Evolutionary conservation across 768 basidiomycete genomes (phyloP), one percentile per base, ranked within the genome.

Genomic region (Lanmaoa rubissima): DNA sequence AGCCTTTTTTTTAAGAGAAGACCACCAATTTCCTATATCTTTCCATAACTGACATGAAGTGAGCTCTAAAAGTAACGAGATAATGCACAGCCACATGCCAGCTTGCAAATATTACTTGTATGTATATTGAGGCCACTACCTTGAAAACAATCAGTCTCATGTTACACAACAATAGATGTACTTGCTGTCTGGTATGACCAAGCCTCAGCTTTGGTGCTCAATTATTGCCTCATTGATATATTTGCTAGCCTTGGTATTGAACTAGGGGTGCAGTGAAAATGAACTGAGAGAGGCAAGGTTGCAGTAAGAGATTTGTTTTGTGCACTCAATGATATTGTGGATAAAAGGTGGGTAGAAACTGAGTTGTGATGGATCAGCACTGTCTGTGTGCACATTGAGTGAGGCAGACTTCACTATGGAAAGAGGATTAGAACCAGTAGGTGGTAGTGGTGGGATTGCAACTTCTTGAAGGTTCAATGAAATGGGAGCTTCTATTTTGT

Each of bases 11-110:
- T 53, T 54, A 10, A 58, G 42, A 11, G 36, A 14, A 0, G 43
- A 59, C 2, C 5, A 5, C 57, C 48, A 54, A 24, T 50, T 50
- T 26, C 52, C 17, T 2, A 58, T 36, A 17, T 58, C 57, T 39
- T 58, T 42, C 53, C 47, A 58, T n/a, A 42, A 19, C 41, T 42
- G 41, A 39, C 21, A 42, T 19, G 9, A 21, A 21, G 13, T 42
- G 19, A 42, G 41, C 13, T 12, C 3, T 9, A 16, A 21, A 12
- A 13, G 6, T n/a, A 26, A 17, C 8, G 11, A n/a, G 9, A 21
- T 21, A 42, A 19, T 8, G 10, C 41, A 21, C 11, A 42, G n/a
- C n/a, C 21, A 42, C n/a, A 21, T 42, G 21, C 41, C 13, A 42
- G 41, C 41, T 42, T 42, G 13, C 19, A 21, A 19, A 42, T 42